A percentile compares a stretch with the other conserved stretches of the same genome.
phyloP scores from a whole-genome alignment of 345 rosid genomes.

The Capsella bursapastoris region DNA sequence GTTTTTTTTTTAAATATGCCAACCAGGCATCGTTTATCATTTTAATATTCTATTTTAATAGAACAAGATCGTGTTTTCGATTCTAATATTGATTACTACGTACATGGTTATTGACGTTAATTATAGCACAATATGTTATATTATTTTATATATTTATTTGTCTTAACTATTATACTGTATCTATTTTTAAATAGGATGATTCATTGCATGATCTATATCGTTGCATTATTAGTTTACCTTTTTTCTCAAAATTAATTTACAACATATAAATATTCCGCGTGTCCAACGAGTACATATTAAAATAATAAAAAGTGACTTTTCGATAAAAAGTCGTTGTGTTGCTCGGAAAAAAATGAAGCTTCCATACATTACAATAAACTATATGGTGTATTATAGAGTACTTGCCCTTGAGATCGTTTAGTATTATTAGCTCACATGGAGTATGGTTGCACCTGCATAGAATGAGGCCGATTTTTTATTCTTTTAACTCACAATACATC shows the following conservation, averaged over 20 bases:
- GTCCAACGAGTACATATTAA: conserved; percentile 31
- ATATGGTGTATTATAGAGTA: background rate
- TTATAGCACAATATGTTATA: background rate
- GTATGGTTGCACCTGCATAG: background rate
- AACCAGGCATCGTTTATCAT: background rate
- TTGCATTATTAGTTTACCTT: background rate
- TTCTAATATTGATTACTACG: background rate
- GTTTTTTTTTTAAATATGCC: background rate
- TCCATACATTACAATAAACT: background rate
- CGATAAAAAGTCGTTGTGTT: background rate
- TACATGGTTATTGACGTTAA: conserved; percentile 13
- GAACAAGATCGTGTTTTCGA: conserved; percentile 1
- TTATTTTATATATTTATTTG: background rate
- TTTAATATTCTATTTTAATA: background rate
- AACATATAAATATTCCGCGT: conserved; percentile 19
- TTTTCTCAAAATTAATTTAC: background rate
- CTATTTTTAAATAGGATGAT: background rate
- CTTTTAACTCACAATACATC: too few relatives aligned
- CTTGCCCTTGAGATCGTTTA: background rate
- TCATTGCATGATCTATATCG: background rate
- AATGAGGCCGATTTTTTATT: too few relatives aligned
- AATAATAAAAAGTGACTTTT: conserved; percentile 22
- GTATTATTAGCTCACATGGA: background rate
- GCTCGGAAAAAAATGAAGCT: conserved; percentile 5
- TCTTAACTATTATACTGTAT: background rate